Evolutionary conservation across 169 alveolate species (phyloP), one percentile per base, ranked within the genome.

Genomic region (Miamiensis avidus): DNA sequence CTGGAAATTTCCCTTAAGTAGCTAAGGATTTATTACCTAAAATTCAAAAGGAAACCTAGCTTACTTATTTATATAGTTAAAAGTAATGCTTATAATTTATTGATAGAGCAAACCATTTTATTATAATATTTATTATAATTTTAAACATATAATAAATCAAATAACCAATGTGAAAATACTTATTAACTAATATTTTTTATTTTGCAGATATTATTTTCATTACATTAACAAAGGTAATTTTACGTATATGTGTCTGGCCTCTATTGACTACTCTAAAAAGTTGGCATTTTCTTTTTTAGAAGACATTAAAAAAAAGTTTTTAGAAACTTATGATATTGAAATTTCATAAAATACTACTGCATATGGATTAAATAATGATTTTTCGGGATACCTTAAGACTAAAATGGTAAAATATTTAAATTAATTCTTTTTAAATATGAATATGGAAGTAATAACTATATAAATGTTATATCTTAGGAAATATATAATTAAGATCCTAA

Each of bases 191-290:
- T 16, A 31, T 34, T 82, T 28, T 28, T 64, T 33, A 29, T 25
- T 82, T 74, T 34, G 6, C 74, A 82, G 87, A 34, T 86, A 81
- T 65, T 75, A 81, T 34, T 81, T 86, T 64, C 90, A 86, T 65
- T 86, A 86, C 15, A 81, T 86, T 15, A 86, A 86, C 65, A 81
- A 86, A 32, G 69, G 81, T 65, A 82, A 81, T 74, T 75, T 81
- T 33, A 86, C 90, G 30, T 86, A 86, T 31, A 81, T 86, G 82
- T 86, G 90, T 75, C 75, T 86, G 29, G 79, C 87, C 27, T 83
- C 79, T 65, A 75, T 79, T 49, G 31, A 34, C 30, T 75, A 79
- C 26, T 69, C 86, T 31, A 86, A 86, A 65, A 75, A 65, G 16
- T 65, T 74, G 29, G 85, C 90, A 29, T 86, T 86, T 75, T 86